Base-by-base conservation (phyloP, 1,284 basidiomycete genomes). In the Cutaneotrichosporon mucoides region DNA sequence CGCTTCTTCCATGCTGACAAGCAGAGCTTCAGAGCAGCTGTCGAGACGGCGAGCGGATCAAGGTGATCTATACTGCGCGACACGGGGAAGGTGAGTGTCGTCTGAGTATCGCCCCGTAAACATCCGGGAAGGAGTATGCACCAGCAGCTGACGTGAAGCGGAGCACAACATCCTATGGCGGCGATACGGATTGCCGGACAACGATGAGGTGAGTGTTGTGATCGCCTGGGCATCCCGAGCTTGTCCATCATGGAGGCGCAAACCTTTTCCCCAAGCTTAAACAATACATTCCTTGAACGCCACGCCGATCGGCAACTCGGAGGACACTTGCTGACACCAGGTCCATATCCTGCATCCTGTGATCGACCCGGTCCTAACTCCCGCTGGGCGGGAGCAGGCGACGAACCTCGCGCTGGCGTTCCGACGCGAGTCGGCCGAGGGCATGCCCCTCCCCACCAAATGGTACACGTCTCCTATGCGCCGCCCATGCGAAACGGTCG, bases 381-480 rank as follows among this genome's bases (percentile, higher is more conserved):
- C 55, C 3, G 47, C 60, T 2, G 71, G 71, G 5, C 58, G 64
- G 3, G 46, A 43, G 9, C 70, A 72, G 61, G 70, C 70, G 10
- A 52, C 34, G n/a, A 51, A 54, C 9, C 63, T 70, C 6, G 52
- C 58, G 11, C 35, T 33, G 10, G 60, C 62, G n/a, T 57, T 73
- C 9, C 47, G 64, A 53, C 47, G 61, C 6, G 70, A 73, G 55
- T 42, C 46, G 0, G 16, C 36, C 3, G 16, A 42, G 5, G 70
- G 67, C 24, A 70, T 73, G 70, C 71, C 71, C 9, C 24, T 68
- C 13, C 71, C 71, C 33, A 58, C 66, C 34, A 60, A 56, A 53
- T 71, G 53, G 54, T 73, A 66, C 47, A 65, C 66, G 2, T 67
- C 64, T 43, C 68, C 71, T n/a, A 55, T 73, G 53, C 65, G 61